These are phyloP conservation scores for Aspergillus ochraceus DNA, from an alignment of 2,329 filamentous ascomycete species.

Conservation along the genomic window DNA sequence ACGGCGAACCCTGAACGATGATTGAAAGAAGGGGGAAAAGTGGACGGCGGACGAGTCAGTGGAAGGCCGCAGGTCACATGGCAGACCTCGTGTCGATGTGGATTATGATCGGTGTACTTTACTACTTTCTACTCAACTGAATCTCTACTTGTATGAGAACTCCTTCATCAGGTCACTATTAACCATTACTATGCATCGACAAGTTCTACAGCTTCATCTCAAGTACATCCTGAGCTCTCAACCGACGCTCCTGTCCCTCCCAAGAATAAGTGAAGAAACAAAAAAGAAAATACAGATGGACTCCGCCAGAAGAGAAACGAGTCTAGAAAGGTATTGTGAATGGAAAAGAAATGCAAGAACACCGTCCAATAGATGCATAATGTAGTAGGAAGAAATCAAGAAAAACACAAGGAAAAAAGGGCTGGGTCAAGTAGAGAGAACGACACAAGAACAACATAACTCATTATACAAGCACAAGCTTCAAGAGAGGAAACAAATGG, in stretches of 20 bases:
- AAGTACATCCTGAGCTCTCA: neutral
- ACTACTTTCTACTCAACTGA: no score
- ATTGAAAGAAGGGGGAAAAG: no score
- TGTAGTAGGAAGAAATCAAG: conserved; percentile 8
- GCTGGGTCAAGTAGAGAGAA: conserved; percentile 12
- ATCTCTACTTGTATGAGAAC: no score
- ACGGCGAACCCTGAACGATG: no score
- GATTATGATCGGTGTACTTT: no score
- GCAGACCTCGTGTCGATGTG: neutral
- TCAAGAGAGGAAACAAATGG: neutral
- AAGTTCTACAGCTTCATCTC: neutral
- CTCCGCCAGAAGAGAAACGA: neutral
- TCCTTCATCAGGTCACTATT: no score
- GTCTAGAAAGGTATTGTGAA: conserved; percentile 11
- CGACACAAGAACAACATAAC: neutral
- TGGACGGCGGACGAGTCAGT: no score
- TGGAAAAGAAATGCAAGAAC: conserved; percentile 15
- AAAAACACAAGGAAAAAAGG: conserved; percentile 13
- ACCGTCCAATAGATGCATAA: conserved; percentile 19
- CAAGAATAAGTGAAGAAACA: neutral
- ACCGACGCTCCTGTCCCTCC: neutral
- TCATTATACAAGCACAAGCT: neutral
- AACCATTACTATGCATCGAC: neutral
- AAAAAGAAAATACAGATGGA: conserved; percentile 10
- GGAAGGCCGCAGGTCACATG: neutral